Percentiles rank a stretch among this genome's conserved stretches.
phyloP scores from a whole-genome alignment of 345 rosid genomes.

The Eucalyptus dawsonii region DNA sequence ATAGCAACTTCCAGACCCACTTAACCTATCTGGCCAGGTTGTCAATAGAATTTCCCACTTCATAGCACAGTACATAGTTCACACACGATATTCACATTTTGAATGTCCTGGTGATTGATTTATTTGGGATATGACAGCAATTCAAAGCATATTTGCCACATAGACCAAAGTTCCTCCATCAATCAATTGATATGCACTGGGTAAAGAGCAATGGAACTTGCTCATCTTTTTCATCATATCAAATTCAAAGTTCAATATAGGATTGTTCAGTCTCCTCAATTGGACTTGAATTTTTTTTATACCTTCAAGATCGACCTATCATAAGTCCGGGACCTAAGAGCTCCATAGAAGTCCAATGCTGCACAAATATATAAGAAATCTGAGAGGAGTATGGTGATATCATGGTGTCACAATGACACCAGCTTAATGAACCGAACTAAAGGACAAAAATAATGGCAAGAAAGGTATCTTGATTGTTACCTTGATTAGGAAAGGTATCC shows the following conservation, averaged over 20 bases:
- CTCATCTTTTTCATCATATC: background rate
- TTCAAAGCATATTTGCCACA: background rate
- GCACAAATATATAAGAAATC: background rate
- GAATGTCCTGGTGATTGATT: background rate
- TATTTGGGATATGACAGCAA: background rate
- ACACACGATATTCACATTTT: background rate
- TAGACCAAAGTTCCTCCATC: background rate
- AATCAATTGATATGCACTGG: background rate
- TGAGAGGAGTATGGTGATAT: background rate
- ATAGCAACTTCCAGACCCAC: background rate
- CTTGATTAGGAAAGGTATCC: slow-evolving; percentile 82
- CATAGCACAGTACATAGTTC: background rate
- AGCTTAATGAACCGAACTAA: background rate
- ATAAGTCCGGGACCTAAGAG: slow-evolving; percentile 83
- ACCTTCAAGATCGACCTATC: slow-evolving; percentile 83
- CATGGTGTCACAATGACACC: background rate
- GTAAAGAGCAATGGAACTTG: background rate
- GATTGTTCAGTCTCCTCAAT: background rate
- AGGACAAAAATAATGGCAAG: background rate
- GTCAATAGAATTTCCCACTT: background rate
- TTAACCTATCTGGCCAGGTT: background rate
- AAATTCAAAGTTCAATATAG: background rate
- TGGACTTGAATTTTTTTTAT: background rate
- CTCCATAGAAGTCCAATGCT: slow-evolving; percentile 97
- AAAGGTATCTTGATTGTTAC: slow-evolving; percentile 6